Conservation (phyloP, 208 protist genomes). For the Leishmania martiniquensis region DNA sequence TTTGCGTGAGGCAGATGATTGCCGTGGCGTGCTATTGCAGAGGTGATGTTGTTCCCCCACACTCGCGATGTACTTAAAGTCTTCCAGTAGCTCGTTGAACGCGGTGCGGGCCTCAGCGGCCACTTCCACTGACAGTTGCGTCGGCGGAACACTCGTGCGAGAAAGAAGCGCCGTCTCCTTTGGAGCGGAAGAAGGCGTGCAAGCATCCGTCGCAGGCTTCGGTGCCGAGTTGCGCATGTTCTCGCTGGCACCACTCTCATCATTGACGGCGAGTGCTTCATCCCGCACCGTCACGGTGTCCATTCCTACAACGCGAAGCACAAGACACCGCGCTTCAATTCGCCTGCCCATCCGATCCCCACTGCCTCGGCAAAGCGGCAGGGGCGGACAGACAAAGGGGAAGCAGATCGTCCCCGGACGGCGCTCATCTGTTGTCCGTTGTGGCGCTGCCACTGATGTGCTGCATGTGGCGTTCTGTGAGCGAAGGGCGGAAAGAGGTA, state of each 20-base stretch:
- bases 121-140: not conserved
- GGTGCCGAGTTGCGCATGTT: not conserved
- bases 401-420: not conserved
- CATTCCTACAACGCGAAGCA: conserved; percentile 26
- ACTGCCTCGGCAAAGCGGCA: not conserved
- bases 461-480: not conserved
- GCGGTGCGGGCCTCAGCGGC: conserved; percentile 20
- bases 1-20: not conserved
- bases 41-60: not conserved
- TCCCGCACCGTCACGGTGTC: conserved; percentile 11
- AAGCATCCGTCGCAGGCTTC: not conserved
- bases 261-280: not conserved
- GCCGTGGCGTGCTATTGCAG: not conserved
- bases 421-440: not conserved
- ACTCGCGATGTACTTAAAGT: conserved; percentile 28
- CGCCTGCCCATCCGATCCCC: not conserved
- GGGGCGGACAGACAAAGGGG: not conserved
- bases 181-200: not conserved
- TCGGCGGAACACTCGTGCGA: not conserved
- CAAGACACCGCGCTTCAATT: conserved; percentile 19
- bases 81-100: conserved; percentile 23
- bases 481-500: conserved; percentile 8
- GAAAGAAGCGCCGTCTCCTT: not conserved
- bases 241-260: not conserved
- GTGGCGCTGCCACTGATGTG: not conserved